These are phyloP conservation scores for Puccinia brachypodii DNA, from an alignment of 1,284 basidiomycete genomes.

Conservation along the genomic window DNA sequence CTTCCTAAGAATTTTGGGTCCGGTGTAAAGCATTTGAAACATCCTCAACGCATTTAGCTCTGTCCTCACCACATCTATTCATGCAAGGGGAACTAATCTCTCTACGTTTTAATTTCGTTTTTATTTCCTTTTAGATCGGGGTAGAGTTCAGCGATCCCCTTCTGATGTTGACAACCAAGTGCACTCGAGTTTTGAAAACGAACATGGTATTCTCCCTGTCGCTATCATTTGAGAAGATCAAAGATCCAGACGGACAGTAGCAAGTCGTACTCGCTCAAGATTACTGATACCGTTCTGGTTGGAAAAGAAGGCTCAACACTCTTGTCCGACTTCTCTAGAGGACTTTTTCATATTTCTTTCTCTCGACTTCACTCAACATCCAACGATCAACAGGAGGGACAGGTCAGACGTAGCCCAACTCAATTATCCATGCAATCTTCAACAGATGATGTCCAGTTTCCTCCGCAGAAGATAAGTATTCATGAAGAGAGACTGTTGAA, in stretches of 20 bases:
- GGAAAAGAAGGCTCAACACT: slow-evolving; percentile 69
- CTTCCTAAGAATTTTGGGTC: slow-evolving; percentile 90
- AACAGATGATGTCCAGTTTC: no score
- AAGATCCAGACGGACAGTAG: slow-evolving; percentile 67
- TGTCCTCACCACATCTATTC: no score
- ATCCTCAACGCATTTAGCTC: no score
- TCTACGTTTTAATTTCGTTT: no score
- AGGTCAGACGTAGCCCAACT: no score
- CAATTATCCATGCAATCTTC: no score
- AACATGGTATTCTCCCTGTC: slow-evolving; percentile 84
- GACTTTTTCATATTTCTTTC: slow-evolving; percentile 81
- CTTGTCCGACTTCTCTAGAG: slow-evolving; percentile 80
- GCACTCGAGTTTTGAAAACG: slow-evolving; percentile 67
- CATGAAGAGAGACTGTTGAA: neutral
- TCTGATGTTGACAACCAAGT: slow-evolving; percentile 80
- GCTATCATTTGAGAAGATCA: slow-evolving; percentile 79
- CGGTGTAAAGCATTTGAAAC: no score
- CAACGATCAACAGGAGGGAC: no score
- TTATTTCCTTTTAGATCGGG: neutral
- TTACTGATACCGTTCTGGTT: slow-evolving; percentile 84
- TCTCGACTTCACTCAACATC: no score
- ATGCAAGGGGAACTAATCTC: no score
- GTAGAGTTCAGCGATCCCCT: slow-evolving; percentile 60
- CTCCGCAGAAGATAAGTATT: no score
- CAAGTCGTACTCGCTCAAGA: slow-evolving; percentile 81